These are phyloP conservation scores for Sporothrix protearum DNA, from an alignment of 2,329 filamentous ascomycete genomes.

Conservation along the genomic window DNA sequence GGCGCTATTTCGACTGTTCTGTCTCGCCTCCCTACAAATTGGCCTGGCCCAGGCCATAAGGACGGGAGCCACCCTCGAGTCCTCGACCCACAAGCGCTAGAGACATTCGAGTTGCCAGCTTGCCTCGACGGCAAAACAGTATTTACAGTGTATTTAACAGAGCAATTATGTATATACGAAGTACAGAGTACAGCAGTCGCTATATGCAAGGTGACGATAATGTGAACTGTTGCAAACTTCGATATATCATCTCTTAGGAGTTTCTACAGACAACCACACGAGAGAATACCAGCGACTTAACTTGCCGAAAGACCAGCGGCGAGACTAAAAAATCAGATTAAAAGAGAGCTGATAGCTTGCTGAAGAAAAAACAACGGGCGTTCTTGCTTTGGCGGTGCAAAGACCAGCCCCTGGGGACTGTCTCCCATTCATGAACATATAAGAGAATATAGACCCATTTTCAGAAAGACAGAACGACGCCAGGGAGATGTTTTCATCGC, in stretches of 20 bases:
- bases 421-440: slow-evolving; percentile 31
- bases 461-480: slow-evolving; percentile 30
- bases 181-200: no score
- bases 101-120: background rate
- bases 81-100: background rate
- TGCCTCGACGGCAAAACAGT: background rate
- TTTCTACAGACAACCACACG: background rate
- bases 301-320: background rate
- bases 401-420: slow-evolving; percentile 20
- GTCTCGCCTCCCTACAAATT: background rate
- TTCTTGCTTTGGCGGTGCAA: slow-evolving; percentile 31
- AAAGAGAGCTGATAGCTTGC: slow-evolving; percentile 30
- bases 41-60: background rate
- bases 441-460: background rate
- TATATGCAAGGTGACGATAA: no score
- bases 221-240: background rate
- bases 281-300: background rate
- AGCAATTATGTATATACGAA: no score
- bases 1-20: background rate
- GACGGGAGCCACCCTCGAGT: background rate
- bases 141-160: background rate
- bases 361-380: slow-evolving; percentile 23
- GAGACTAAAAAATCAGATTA: slow-evolving; percentile 21
- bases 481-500: slow-evolving; percentile 24
- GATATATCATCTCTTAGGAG: no score